Evolutionary conservation across 768 basidiomycete genomes (phyloP), one percentile per base, ranked within the genome.

Genomic region (Wakefieldia striispora): DNA sequence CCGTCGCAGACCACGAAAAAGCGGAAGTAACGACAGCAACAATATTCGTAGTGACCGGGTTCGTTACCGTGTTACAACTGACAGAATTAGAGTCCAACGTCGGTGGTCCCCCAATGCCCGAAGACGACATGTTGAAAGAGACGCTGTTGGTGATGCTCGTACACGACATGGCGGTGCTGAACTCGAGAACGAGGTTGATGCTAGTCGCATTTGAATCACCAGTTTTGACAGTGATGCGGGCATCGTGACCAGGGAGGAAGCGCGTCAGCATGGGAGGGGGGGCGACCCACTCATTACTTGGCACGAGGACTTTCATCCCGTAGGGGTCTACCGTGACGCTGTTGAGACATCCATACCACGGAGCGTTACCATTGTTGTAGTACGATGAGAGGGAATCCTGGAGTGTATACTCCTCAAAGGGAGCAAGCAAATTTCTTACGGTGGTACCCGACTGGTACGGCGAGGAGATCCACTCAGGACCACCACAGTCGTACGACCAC

Each of bases 171-270:
- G 58, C 63, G 7, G 73, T 66, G 56, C 85, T 93, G 70, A 91
- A 97, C 70, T 95, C 88, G 53, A 97, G 75, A 0, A 75, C 62
- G 47, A 97, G 80, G 53, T 85, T 71, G 45, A 91, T 66, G 2
- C 68, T 70, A 8, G 79, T 81, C 1, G 78, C 79, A 23, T 81
- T 82, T 47, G 79, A 70, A 21, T 76, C 64, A 1, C 59, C 63
- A 9, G 57, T 8, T 1, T 34, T 45, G 17, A 75, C 77, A 16
- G 67, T 65, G 34, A 91, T 70, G 37, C 94, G 86, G 37, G 82
- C 76, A 59, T 97, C 94, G 65, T 97, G 94, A 1, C 94, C 93
- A 0, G 94, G 94, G 3, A 68, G 63, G 68, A 95, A 95, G 46
- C 79, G 80, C 16, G 90, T 91, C 49, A 97, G 66, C 47, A 81